Evolutionary conservation across 2,329 filamentous ascomycete species (phyloP).

Genomic region (Botrytis tulipae): DNA sequence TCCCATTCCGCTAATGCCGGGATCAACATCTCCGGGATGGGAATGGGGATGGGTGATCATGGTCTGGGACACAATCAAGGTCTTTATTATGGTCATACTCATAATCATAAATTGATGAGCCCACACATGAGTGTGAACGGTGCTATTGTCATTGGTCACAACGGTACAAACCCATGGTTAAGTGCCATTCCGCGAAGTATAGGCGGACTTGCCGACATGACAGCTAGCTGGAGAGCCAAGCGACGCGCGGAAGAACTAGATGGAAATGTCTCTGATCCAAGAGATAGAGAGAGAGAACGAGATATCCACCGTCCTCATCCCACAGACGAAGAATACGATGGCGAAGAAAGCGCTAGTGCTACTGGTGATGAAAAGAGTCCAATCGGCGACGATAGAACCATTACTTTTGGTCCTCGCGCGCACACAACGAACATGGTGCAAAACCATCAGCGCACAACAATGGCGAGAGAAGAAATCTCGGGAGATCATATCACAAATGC

Average conservation of each 20-base stretch:
- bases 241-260: slow-evolving; percentile 30
- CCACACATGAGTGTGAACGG: neutral
- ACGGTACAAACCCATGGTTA: slow-evolving; percentile 43
- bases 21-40: slow-evolving; percentile 25
- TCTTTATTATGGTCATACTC: neutral
- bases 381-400: neutral
- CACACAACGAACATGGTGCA: neutral
- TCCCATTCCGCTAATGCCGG: slow-evolving; percentile 29
- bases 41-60: neutral
- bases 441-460: neutral
- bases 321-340: slow-evolving; percentile 35
- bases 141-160: neutral
- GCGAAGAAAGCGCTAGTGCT: slow-evolving; percentile 29
- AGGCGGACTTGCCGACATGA: slow-evolving; percentile 20
- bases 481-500: neutral
- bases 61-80: neutral
- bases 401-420: too few species aligned
- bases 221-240: slow-evolving; percentile 24
- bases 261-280: slow-evolving; percentile 21
- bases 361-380: slow-evolving; percentile 25
- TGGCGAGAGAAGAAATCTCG: neutral
- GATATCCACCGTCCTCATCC: neutral
- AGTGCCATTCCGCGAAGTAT: slow-evolving; percentile 46
- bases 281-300: neutral
- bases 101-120: slow-evolving; percentile 6